phyloP scores from a whole-genome alignment of 1,284 basidiomycete genomes.

The Microbotryum intermedium region DNA sequence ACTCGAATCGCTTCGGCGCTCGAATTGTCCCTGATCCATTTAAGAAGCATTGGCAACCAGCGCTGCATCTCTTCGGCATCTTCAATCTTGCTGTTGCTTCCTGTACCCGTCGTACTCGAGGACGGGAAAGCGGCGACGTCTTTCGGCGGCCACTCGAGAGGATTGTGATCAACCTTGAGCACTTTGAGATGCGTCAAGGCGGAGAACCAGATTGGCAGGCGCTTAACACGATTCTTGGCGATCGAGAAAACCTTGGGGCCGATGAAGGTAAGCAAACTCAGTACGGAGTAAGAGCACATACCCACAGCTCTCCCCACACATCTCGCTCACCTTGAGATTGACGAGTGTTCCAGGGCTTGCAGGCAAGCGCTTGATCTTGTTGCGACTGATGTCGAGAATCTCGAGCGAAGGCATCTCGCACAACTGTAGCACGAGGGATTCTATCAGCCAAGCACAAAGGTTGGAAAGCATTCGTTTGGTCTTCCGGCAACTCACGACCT shows the following conservation, averaged over 20 bases:
- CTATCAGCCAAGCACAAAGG: background rate
- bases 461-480: conserved; percentile 2
- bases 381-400: conserved; percentile 88
- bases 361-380: conserved; percentile 76
- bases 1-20: conserved; percentile 9
- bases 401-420: conserved; percentile 79
- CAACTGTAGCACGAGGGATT: conserved; percentile 49
- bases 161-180: conserved; percentile 78
- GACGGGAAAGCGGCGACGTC: conserved; percentile 31
- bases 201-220: conserved; percentile 68
- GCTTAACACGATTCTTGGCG: conserved; percentile 71
- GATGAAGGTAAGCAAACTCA: background rate
- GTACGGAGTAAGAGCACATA: background rate
- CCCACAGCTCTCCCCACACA: background rate
- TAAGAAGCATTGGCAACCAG: conserved; percentile 64
- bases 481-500: conserved; percentile 56
- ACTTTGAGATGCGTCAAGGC: conserved; percentile 67
- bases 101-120: conserved; percentile 14
- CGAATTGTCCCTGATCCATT: conserved; percentile 46
- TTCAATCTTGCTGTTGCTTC: conserved; percentile 41
- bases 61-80: conserved; percentile 35
- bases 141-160: conserved; percentile 68
- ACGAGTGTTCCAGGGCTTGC: conserved; percentile 67
- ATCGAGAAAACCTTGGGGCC: conserved; percentile 66
- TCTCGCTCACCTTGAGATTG: conserved; percentile 58